Evolutionary conservation across 2,329 filamentous ascomycete genomes (phyloP).

Genomic region (Alternaria ethzedia): DNA sequence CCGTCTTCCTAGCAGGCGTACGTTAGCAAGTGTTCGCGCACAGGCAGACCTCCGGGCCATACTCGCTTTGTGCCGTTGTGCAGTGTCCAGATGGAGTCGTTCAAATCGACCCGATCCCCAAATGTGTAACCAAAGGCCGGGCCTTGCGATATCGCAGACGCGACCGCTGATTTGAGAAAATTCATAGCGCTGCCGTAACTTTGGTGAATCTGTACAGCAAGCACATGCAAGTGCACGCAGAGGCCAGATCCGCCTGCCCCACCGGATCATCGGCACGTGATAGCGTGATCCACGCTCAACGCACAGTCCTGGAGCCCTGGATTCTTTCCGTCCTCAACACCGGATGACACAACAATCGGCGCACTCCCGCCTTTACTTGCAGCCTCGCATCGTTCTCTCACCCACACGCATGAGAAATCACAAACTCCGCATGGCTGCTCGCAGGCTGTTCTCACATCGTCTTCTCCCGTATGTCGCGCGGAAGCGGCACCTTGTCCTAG

Average conservation of each 20-base stretch:
- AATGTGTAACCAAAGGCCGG: conserved; percentile 92
- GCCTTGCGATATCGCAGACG: conserved; percentile 93
- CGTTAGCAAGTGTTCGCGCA: conserved; percentile 27
- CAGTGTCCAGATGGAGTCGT: conserved; percentile 95
- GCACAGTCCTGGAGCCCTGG: not conserved
- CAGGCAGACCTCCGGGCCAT: conserved; percentile 39
- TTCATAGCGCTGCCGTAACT: conserved; percentile 68
- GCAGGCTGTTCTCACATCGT: not conserved
- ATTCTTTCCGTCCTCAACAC: not conserved
- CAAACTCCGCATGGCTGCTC: not conserved
- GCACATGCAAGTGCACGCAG: conserved; percentile 4
- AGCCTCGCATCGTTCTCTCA: not conserved
- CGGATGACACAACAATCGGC: not conserved
- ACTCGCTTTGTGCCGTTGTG: conserved; percentile 93
- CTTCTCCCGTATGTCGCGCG: not conserved
- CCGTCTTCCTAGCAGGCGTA: conserved; percentile 75
- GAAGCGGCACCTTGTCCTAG: not conserved
- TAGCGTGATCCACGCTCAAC: not conserved
- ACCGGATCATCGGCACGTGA: conserved; percentile 4
- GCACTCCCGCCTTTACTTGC: not conserved
- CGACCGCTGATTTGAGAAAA: conserved; percentile 96
- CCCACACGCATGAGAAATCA: not conserved
- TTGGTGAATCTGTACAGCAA: not conserved
- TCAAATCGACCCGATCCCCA: conserved; percentile 88
- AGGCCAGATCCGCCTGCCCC: conserved; percentile 14